Evolutionary conservation across 1,139 yeast species (phyloP), one percentile per base, ranked within the genome.

Genomic region (Citeromyces hawaiiensis): DNA sequence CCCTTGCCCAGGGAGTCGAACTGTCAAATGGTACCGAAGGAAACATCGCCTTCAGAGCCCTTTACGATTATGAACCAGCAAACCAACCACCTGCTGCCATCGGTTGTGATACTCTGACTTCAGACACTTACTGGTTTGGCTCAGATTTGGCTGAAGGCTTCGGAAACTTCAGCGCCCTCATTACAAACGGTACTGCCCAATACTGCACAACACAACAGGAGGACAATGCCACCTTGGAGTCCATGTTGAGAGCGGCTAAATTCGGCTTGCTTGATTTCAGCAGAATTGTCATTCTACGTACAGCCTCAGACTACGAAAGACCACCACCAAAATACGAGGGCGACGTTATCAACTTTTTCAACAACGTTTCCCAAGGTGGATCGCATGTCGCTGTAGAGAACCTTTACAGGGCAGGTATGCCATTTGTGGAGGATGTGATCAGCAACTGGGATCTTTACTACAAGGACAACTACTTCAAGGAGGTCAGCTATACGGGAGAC

Each of bases 191-290:
- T 38, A 65, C 79, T 37, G 80, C 75, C 18, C 60, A 58, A 25
- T 77, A 75, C 61, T 73, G 82, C 55, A 55, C 77, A 29, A 72
- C 81, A 38, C 82, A 80, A 41, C 82, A 76, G 56, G 85, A 77
- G 56, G 83, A 77, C 53, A 73, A 76, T 51, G 83, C 83, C 29
- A 64, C 79, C 10, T 66, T 76, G 50, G 81, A 76, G 54, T 74
- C 76, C 3, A 57, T 76, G 44, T 52, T 72, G 35, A 70, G 85
- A 59, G 65, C 71, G 51, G 71, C 72, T 46, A 61, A 60, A 45
- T 61, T 61, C 48, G 81, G 79, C 15, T 61, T 75, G 45, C 72
- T 71, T 39, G 79, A 74, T 52, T 76, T 58, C 54, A 61, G 66
- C 45, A 67, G 83, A 57, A 62, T 77, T 43, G 72, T 76, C 25